Evolutionary conservation across 768 basidiomycete genomes (phyloP).

Genomic region (Kwoniella sp.): DNA sequence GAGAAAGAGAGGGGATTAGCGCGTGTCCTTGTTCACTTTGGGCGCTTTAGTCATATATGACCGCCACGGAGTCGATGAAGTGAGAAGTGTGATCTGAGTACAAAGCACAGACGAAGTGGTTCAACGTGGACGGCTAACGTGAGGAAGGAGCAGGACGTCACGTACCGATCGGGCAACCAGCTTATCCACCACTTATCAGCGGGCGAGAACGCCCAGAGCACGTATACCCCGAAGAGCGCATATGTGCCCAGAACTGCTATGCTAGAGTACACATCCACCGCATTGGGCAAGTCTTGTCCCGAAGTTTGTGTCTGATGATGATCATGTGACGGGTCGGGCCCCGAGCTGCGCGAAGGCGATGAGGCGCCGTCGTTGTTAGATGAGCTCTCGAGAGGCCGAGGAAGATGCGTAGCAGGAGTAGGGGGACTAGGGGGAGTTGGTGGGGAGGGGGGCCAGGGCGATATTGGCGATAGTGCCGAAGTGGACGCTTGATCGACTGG

Average conservation of each 20-base stretch:
- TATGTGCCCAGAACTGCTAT: constrained; percentile 51
- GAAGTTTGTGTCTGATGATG: not conserved
- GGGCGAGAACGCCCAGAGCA: constrained; percentile 52
- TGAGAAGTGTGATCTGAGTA: not conserved
- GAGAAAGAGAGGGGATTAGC: not conserved
- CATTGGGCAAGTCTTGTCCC: constrained; percentile 32
- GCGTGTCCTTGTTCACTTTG: not conserved
- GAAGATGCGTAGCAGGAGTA: no score
- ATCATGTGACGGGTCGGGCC: not conserved
- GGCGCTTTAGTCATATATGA: not conserved
- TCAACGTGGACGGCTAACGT: no score
- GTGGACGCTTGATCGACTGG: constrained; percentile 10
- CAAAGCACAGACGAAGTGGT: no score
- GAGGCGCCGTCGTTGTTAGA: constrained; percentile 7
- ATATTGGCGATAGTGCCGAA: constrained; percentile 51
- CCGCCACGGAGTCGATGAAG: not conserved
- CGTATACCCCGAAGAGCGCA: constrained; percentile 36
- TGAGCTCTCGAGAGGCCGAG: not conserved
- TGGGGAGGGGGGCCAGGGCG: constrained; percentile 45
- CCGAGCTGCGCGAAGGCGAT: not conserved
- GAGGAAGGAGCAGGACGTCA: not conserved
- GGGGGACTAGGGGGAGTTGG: not conserved
- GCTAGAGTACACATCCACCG: constrained; percentile 51
- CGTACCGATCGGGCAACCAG: constrained; percentile 54
- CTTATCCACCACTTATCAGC: constrained; percentile 26